A percentile compares a stretch with the other conserved stretches of the same genome.
phyloP scores from a whole-genome alignment of 2,329 filamentous ascomycete genomes.

The Aspergillus pseudoterreus region DNA sequence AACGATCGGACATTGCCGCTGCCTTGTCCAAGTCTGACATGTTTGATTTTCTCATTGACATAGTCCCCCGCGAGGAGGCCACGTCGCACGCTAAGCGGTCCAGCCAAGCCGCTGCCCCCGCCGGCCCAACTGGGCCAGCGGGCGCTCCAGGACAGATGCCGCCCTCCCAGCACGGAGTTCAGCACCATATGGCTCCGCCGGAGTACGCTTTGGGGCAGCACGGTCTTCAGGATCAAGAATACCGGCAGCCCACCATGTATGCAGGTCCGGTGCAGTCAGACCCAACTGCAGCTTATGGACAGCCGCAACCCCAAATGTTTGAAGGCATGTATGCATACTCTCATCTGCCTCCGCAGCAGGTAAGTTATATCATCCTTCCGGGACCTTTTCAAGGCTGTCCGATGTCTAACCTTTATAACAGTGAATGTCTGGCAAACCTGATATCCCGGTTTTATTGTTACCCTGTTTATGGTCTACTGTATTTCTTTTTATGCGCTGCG shows the following conservation, averaged over 20 bases:
- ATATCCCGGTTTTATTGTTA: too few species aligned
- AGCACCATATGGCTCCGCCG: conserved; percentile 53
- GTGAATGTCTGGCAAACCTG: too few species aligned
- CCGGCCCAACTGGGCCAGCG: conserved; percentile 40
- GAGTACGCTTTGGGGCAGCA: conserved; percentile 61
- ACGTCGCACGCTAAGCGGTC: conserved; percentile 77
- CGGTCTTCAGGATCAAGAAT: conserved; percentile 69
- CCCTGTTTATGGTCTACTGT: not conserved
- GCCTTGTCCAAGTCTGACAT: conserved; percentile 97
- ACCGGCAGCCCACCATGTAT: conserved; percentile 80
- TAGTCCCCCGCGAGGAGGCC: conserved; percentile 93
- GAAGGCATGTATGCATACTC: conserved; percentile 81
- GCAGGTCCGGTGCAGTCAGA: conserved; percentile 72
- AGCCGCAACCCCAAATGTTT: conserved; percentile 74
- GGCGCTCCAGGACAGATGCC: conserved; percentile 37
- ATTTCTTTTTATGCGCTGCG: not conserved
- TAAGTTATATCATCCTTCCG: conserved; percentile 40
- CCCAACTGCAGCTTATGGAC: conserved; percentile 68
- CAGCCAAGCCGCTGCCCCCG: conserved; percentile 48
- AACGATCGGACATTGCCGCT: conserved; percentile 93
- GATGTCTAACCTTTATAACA: too few species aligned
- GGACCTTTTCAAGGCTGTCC: not conserved
- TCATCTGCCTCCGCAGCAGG: conserved; percentile 77
- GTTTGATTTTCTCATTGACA: conserved; percentile 99
- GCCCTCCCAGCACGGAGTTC: conserved; percentile 46